A percentile compares a stretch with the other conserved stretches of the same genome.
These are phyloP conservation scores for Cladosporium phlei DNA, from an alignment of 2,329 filamentous ascomycete genomes.

Conservation along the genomic window DNA sequence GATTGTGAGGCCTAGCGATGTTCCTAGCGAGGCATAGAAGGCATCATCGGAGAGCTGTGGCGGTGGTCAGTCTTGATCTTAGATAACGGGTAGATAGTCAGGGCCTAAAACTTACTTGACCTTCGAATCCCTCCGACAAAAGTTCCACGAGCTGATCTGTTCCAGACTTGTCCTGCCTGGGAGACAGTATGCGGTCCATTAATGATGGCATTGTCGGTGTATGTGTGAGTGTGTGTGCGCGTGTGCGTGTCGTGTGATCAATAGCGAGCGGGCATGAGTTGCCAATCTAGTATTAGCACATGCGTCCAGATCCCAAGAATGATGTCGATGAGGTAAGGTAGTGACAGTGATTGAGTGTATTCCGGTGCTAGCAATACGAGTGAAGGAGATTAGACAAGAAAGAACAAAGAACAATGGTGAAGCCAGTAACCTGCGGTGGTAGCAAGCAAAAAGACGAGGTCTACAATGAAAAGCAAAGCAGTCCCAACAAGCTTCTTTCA, in stretches of 20 bases:
- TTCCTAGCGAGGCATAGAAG: constrained; percentile 72
- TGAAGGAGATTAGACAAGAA: neutral
- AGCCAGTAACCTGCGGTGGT: neutral
- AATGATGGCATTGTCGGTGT: neutral
- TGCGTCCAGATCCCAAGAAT: neutral
- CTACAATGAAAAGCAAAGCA: too few species aligned
- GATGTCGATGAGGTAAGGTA: neutral
- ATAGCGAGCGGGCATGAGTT: neutral
- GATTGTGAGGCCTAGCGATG: constrained; percentile 70
- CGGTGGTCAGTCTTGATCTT: neutral
- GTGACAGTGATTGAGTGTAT: neutral
- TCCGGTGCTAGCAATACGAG: neutral
- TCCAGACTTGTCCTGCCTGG: constrained; percentile 6
- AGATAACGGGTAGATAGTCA: neutral
- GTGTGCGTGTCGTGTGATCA: neutral
- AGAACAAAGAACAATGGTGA: constrained; percentile 4
- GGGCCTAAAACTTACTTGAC: constrained; percentile 19
- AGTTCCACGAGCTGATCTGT: constrained; percentile 36
- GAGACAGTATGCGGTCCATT: neutral
- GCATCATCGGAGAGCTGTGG: constrained; percentile 55
- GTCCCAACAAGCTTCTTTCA: constrained; percentile 7
- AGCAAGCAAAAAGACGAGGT: neutral
- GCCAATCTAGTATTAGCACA: neutral
- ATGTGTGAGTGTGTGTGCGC: neutral
- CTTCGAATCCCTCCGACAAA: constrained; percentile 38